These are phyloP conservation scores for Paratinospora sagittata DNA, from an alignment of 164 flowering plant species.

Conservation along the genomic window DNA sequence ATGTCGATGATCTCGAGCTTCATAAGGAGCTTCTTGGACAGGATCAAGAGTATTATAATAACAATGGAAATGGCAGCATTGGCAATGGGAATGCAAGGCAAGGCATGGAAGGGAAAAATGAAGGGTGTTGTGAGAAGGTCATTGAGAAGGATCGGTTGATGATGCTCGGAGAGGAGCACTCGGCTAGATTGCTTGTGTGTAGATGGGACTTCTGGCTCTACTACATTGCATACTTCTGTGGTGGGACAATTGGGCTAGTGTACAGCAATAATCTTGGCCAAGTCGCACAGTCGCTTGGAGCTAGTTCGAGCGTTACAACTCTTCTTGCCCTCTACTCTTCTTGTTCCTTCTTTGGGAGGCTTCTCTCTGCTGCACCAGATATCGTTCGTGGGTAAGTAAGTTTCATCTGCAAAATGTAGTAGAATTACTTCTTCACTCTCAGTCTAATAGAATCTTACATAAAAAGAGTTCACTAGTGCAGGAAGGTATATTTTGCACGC, in stretches of 20 bases:
- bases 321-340: conserved; percentile 78
- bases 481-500: conserved; percentile 83
- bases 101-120: neutral
- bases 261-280: conserved; percentile 94
- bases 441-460: neutral
- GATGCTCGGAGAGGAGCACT: conserved; percentile 85
- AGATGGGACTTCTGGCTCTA: conserved; percentile 91
- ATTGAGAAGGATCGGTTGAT: conserved; percentile 37
- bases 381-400: conserved; percentile 71
- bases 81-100: conserved; percentile 13
- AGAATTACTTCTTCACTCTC: neutral
- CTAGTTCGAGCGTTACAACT: conserved; percentile 32
- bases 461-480: conserved; percentile 24
- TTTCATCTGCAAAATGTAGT: neutral
- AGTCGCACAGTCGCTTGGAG: conserved; percentile 79
- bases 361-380: conserved; percentile 86
- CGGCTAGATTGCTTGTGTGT: conserved; percentile 38
- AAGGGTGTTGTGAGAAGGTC: conserved; percentile 35
- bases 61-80: neutral
- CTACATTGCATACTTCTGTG: conserved; percentile 77
- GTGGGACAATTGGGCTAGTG: conserved; percentile 94
- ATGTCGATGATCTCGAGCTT: conserved; percentile 65
- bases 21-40: conserved; percentile 51
- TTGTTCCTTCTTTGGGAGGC: conserved; percentile 94
- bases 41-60: conserved; percentile 16